Base-by-base conservation (phyloP, 2,329 filamentous ascomycete species). In the Gliomastix tumulicola region DNA sequence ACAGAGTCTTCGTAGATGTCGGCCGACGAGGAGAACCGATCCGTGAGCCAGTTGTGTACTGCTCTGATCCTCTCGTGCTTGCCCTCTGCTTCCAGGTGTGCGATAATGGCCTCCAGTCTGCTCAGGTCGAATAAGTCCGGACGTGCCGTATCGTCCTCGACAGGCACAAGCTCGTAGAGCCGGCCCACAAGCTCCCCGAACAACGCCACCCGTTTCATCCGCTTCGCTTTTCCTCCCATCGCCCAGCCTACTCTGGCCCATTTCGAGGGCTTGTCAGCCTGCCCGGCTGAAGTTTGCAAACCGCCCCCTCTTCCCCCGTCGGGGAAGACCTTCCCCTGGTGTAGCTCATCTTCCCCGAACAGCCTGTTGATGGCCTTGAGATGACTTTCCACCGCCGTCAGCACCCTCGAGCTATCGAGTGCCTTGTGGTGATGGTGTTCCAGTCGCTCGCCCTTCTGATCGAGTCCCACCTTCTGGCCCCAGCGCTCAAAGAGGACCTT, bases 1-100 rank as follows among this genome's bases (percentile, higher is more conserved):
- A 48, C 20, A 5, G 43, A 45, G 10, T 50, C 38, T 4, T 50
- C 39, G 31, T 48, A 53, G 3, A 38, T 20, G 2, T 44, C 48
- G 12, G 35, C 45, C 2, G 43, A 35, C 2, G 34, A 15, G 17
- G 25, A 21, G 2, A 22, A 25, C 10, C 38, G n/a, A n/a, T n/a
- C 42, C 13, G 46, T 33, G 1, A 47, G 22, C 49, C 48, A 51
- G 3, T 34, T 28, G 21, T 41, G 34, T 19, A 4, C 44, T 42
- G 13, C 37, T 36, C 17, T 39, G 38, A 18, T 25, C 25, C 38
- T 23, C 30, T 23, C 10, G n/a, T 10, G 13, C 13, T 15, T 9
- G 17, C 15, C n/a, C 16, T n/a, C 11, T 28, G 13, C 34, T 11
- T 20, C 16, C 13, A 27, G 17, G 25, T 16, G n/a, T 28, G 8